Base-by-base conservation (phyloP, 129 eudicot genomes). In the Flaveria robusta region DNA sequence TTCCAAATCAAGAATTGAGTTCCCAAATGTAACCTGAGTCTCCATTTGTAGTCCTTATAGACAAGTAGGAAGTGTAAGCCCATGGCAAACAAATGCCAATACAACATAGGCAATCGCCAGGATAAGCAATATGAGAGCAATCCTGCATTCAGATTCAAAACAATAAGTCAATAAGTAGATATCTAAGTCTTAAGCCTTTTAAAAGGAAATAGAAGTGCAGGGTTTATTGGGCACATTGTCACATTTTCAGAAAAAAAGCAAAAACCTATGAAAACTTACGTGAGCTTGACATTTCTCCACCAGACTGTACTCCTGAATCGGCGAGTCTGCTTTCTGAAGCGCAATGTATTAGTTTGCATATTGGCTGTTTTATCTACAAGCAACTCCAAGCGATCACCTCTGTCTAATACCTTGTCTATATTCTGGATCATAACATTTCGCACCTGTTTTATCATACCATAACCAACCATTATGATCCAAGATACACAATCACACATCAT, bases 201-300 rank as follows among this genome's bases (percentile, higher is more conserved):
- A n/a, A 1, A 12, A 51, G 10, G 58, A 19, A 16, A 24, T 22
- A 9, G 0, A 43, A 43, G 47, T 8, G 3, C 2, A 5, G 47
- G 9, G 37, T 59, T 22, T 23, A 59, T 59, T 1, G n/a, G 37
- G 24, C 18, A 60, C 12, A 29, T n/a, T 24, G 0, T 59, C n/a
- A 23, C 14, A 59, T 26, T 16, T 71, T n/a, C 9, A 42, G 15
- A 50, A 51, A 42, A 19, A 3, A 55, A 19, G 1, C 3, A n/a
- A 5, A 37, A 49, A 10, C 66, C 34, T 66, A 27, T 12, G 75
- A 65, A 8, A 58, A 81, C 84, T 74, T 91, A 95, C 99, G 89
- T 87, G 79, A 95, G 99, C 83, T 90, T 91, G 89, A 90, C 96
- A 80, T 95, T 95, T 86, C 93, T 95, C 99, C 99, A 95, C 99